Evolutionary conservation across 208 protist species (phyloP).

Genomic region (Crithidia mellificae): DNA sequence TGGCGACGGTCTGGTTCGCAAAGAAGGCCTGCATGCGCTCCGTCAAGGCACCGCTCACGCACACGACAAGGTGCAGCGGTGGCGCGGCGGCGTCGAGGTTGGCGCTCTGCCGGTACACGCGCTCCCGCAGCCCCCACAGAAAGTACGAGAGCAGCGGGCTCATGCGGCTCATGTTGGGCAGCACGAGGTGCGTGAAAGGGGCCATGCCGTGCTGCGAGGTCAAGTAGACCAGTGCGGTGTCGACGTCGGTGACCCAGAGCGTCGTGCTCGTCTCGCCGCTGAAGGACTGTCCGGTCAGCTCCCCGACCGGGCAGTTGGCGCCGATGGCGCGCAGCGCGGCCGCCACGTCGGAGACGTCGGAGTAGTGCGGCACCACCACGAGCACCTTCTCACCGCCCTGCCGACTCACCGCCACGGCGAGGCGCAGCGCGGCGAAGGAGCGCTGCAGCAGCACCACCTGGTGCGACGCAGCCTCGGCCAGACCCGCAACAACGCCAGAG

Average conservation of each 20-base stretch:
- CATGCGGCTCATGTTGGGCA: constrained; percentile 62
- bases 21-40: constrained; percentile 48
- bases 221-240: constrained; percentile 78
- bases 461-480: constrained; percentile 36
- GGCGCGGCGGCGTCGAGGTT: constrained; percentile 42
- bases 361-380: constrained; percentile 82
- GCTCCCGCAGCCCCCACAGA: constrained; percentile 64
- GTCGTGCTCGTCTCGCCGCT: constrained; percentile 37
- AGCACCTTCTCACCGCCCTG: constrained; percentile 53
- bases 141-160: constrained; percentile 72
- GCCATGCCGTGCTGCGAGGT: constrained; percentile 56
- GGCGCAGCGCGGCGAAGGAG: constrained; percentile 46
- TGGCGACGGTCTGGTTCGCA: constrained; percentile 35
- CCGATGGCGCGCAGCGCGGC: constrained; percentile 41
- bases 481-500: constrained; percentile 10
- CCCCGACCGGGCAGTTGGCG: constrained; percentile 41
- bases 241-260: constrained; percentile 83
- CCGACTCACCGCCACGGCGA: constrained; percentile 45
- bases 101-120: constrained; percentile 51
- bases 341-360: constrained; percentile 63
- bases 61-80: constrained; percentile 43
- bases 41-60: constrained; percentile 42
- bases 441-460: constrained; percentile 55
- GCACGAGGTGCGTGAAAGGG: constrained; percentile 84
- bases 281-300: constrained; percentile 68